Evolutionary conservation across 768 basidiomycete species (phyloP), one percentile per base, ranked within the genome.

Genomic region (Strobilomyces confusus): DNA sequence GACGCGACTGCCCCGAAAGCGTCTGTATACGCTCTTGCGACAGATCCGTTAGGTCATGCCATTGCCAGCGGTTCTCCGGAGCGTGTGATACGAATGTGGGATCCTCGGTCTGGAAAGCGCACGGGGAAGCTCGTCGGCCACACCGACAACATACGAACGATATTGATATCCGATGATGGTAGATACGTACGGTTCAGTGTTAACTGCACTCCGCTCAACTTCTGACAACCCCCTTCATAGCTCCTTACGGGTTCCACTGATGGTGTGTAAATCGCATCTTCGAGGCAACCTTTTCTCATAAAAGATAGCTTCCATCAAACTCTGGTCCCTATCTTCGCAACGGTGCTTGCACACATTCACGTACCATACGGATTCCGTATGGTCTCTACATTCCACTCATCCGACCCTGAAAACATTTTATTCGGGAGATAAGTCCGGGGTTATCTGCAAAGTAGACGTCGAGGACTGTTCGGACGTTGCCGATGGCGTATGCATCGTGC

Each of bases 281-380:
- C 49, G 48, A 15, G 47, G 8, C 40, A 23, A 7, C 23, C 49
- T 49, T 26, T 64, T 63, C 58, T 53, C 45, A 62, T 54, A 6
- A 51, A 29, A 55, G 48, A 45, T 58, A 76, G 74, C 91, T 11
- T 92, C 92, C 4, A 81, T 92, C 69, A 98, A 95, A 67, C 80
- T 98, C 26, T 99, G 97, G 97, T 98, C 95, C 1, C 77, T 98
- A 17, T 72, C 80, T 1, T 83, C 91, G 0, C 94, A 98, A 65
- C 80, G 89, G 12, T 95, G 93, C 63, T 73, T 99, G 15, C 94
- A 99, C 63, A 98, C 95, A 2, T 99, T 98, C 73, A 90, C 91
- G 0, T 87, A 98, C 64, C 95, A 98, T 67, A 84, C 89, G 14
- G 92, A 95, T 55, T 89, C 89, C 14, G 93, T 98, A 43, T 98